Evolutionary conservation across 768 basidiomycete genomes (phyloP), one percentile per base, ranked within the genome.

Genomic region (Rhodotorula paludigena): DNA sequence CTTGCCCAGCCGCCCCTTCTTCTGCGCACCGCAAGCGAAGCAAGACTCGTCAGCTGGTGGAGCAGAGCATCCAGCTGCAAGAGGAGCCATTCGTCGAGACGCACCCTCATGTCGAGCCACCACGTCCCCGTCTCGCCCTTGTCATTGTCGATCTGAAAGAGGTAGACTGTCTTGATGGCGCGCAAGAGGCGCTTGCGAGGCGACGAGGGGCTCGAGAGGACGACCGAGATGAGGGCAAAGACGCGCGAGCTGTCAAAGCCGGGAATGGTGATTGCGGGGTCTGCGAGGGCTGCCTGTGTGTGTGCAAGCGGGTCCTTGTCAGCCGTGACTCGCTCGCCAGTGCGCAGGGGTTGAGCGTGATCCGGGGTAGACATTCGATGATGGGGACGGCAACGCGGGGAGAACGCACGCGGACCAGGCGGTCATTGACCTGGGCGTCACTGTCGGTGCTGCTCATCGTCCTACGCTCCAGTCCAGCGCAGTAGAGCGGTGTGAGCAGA

Each of bases 81-180:
- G 9, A 53, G 42, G 35, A 28, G 28, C 23, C 10, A 7, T 15
- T 12, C 16, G 39, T 16, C 23, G 25, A 5, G 6, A 33, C 49
- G 28, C 35, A 69, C 68, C 68, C 65, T 69, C 63, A 69, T 64
- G 42, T 69, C 68, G 8, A 69, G 55, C 9, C 15, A 69, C 68
- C 68, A 69, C 12, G n/a, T 33, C 21, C 47, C 63, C 30, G 41
- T 20, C 25, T 52, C 53, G 9, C 63, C 62, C 44, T 45, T 45
- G 15, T 20, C 23, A 15, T 57, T 53, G 8, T 48, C 52, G 35
- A 69, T 51, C 36, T 56, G 33, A 21, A 69, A 69, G 28, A 65
- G 49, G 39, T 69, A 69, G 32, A 57, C 63, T 2, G 63, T 65
- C 42, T 58, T 57, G 54, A 69, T 64, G 3, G n/a, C 14, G 35